Percentiles rank a stretch among this genome's conserved stretches.
Evolutionary conservation across 2,329 filamentous ascomycete genomes (phyloP).

Genomic region (Septoria petroselini): DNA sequence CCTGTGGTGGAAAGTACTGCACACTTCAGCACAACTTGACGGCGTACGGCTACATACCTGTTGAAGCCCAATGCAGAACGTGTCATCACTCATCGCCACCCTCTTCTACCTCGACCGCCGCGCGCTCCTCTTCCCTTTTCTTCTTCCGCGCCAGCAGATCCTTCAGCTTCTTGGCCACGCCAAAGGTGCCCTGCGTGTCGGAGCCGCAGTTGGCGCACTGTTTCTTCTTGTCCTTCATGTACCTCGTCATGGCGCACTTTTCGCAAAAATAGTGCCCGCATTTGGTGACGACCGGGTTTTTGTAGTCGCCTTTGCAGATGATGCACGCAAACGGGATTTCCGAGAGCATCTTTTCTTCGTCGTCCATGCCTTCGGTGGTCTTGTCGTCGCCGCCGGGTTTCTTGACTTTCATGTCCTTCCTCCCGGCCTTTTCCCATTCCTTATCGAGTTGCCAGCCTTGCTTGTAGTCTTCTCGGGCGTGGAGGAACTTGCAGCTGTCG

Average conservation of each 20-base stretch:
- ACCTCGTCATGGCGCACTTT: slow-evolving; percentile 78
- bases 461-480: slow-evolving; percentile 74
- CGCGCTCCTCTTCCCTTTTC: slow-evolving; percentile 58
- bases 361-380: slow-evolving; percentile 49
- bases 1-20: too few species aligned
- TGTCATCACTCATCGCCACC: slow-evolving; percentile 46
- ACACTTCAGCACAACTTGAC: too few species aligned
- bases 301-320: slow-evolving; percentile 77
- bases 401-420: slow-evolving; percentile 54
- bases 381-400: slow-evolving; percentile 56
- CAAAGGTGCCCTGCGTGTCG: slow-evolving; percentile 87
- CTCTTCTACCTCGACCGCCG: slow-evolving; percentile 53
- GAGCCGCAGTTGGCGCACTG: slow-evolving; percentile 80
- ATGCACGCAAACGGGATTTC: slow-evolving; percentile 88
- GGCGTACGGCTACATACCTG: too few species aligned
- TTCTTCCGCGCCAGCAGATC: slow-evolving; percentile 74
- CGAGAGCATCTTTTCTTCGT: slow-evolving; percentile 70
- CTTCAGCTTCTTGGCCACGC: slow-evolving; percentile 76
- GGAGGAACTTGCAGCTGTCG: slow-evolving; percentile 78
- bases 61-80: too few species aligned
- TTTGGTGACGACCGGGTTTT: slow-evolving; percentile 76
- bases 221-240: slow-evolving; percentile 73
- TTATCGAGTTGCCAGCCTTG: slow-evolving; percentile 93
- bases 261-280: slow-evolving; percentile 98
- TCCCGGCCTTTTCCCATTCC: slow-evolving; percentile 86